Evolutionary conservation across 2,329 filamentous ascomycete species (phyloP), one percentile per base, ranked within the genome.

Genomic region (Fusarium sp.): DNA sequence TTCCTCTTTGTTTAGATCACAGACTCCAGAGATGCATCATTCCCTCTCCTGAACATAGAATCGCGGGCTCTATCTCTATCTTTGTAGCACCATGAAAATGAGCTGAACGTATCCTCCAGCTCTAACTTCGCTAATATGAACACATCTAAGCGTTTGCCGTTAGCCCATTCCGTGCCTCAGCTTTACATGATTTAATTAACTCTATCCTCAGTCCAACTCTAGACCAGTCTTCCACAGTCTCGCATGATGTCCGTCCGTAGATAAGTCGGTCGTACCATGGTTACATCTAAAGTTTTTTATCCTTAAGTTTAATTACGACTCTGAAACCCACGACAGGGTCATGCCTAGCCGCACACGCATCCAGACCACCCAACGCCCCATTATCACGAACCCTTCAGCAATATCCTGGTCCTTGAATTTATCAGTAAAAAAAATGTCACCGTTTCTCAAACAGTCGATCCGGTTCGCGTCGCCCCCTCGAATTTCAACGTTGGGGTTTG

Each of bases 401-500:
- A 29, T 4, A 0, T n/a, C 27, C 18, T 15, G 16, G 8, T 33
- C 51, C 25, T 25, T 44, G 16, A 66, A 46, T 33, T 63, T 7
- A 14, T 14, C 7, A 23, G 27, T 12, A 19, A 35, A 21, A 48
- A 48, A n/a, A 19, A 37, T 25, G n/a, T 21, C 31, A 59, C 21
- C n/a, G 10, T 14, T 21, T 29, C 39, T 42, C 19, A 33, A 29
- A 52, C 41, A 45, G 41, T 16, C 29, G 57, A 72, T 56, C 52
- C 42, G 64, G 64, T 41, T 55, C 21, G 27, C 44, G 49, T 31
- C 37, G 45, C 39, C 35, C 51, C 37, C 27, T 69, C 10, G 55
- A 55, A 23, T 42, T 21, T 55, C 19, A 4, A 42, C 27, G 11
- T 70, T 70, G 46, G 68, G 67, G 68, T 66, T 70, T 70, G 68